phyloP scores from a whole-genome alignment of 805 yeast species.

The Yarrowia porcina region DNA sequence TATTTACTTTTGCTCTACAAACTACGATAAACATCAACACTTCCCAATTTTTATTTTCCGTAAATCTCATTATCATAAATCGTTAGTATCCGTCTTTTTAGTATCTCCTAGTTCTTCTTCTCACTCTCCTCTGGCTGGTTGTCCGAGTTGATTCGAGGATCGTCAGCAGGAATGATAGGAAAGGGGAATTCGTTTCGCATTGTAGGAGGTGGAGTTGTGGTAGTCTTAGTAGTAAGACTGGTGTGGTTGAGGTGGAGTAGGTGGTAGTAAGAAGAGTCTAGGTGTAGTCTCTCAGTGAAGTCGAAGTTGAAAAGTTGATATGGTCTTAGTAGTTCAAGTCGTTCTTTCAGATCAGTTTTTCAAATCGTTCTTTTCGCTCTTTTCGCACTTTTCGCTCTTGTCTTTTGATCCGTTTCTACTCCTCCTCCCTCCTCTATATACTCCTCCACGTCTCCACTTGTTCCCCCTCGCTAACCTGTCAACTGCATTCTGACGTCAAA shows the following conservation, averaged over 20 bases:
- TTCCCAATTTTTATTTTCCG: too few relatives aligned
- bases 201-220: background rate
- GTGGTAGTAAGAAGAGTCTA: too few relatives aligned
- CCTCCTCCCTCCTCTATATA: background rate
- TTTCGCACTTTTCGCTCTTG: too few relatives aligned
- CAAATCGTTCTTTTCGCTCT: too few relatives aligned
- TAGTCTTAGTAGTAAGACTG: too few relatives aligned
- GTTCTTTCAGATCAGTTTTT: too few relatives aligned
- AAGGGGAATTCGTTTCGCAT: slow-evolving; percentile 16
- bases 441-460: background rate
- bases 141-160: background rate
- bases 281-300: too few relatives aligned
- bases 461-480: background rate
- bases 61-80: background rate
- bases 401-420: background rate
- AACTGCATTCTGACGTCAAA: background rate
- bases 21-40: too few relatives aligned
- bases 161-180: background rate
- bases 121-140: background rate
- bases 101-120: background rate
- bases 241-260: too few relatives aligned
- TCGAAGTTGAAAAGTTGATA: too few relatives aligned
- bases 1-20: background rate
- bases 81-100: background rate
- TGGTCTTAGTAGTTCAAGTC: too few relatives aligned